Percentiles rank a stretch among this genome's conserved stretches.
Evolutionary conservation across 345 rosid species (phyloP).

Genomic region (Hibiscus trionum): DNA sequence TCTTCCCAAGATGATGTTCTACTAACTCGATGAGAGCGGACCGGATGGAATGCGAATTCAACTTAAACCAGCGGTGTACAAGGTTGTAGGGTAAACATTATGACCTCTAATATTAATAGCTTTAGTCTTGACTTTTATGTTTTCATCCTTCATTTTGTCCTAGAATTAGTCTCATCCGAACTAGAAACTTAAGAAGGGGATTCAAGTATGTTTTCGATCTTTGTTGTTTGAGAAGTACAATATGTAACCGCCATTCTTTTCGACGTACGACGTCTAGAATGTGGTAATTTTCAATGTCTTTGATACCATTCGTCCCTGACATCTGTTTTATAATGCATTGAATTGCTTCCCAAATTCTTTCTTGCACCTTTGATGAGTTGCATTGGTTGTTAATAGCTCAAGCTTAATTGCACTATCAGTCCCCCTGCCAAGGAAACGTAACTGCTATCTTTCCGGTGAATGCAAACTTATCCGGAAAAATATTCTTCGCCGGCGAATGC

Average conservation of each 20-base stretch:
- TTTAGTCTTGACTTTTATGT: neutral
- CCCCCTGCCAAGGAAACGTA: neutral
- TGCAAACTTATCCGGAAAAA: no score
- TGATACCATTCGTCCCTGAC: no score
- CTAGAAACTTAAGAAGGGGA: neutral
- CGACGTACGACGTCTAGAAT: no score
- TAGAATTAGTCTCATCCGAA: neutral
- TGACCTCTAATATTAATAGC: neutral
- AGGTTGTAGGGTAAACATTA: neutral
- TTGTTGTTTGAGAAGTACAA: neutral
- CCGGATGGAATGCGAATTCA: neutral
- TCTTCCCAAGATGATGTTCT: neutral
- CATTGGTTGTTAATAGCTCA: neutral
- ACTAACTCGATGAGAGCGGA: neutral
- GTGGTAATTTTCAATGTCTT: no score
- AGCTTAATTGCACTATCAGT: neutral
- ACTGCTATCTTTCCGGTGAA: neutral
- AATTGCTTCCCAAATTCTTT: no score
- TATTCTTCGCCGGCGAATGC: neutral
- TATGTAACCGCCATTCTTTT: neutral
- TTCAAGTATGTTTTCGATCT: neutral
- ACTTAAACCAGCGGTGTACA: neutral
- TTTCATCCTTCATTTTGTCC: neutral
- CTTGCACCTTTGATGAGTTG: neutral
- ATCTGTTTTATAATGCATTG: no score